Conservation (phyloP, 2,329 filamentous ascomycete genomes). For the Lachnellula subtilissima region DNA sequence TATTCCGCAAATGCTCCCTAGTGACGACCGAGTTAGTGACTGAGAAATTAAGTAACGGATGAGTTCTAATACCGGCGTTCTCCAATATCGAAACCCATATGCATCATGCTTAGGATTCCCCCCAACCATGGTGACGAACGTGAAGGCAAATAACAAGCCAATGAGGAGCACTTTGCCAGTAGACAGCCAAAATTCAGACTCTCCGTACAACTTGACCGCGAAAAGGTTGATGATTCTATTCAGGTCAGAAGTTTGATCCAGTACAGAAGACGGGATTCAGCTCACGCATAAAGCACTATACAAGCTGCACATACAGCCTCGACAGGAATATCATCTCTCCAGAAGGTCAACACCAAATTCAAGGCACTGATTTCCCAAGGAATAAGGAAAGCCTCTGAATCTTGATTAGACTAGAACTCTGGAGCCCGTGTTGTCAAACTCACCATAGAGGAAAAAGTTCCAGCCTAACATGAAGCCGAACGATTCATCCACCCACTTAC, state of each 20-base stretch:
- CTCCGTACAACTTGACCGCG: constrained; percentile 61
- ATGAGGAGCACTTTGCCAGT: constrained; percentile 42
- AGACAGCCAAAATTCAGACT: constrained; percentile 67
- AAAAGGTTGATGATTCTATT: constrained; percentile 55
- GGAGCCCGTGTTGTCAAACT: neutral
- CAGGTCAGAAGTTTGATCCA: constrained; percentile 13
- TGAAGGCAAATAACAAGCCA: constrained; percentile 47
- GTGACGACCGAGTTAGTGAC: constrained; percentile 28
- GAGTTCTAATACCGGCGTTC: constrained; percentile 35
- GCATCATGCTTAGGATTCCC: constrained; percentile 66
- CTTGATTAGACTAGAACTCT: neutral
- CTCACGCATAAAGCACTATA: constrained; percentile 46
- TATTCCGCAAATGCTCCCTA: constrained; percentile 61
- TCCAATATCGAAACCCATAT: constrained; percentile 69
- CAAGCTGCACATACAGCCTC: constrained; percentile 35
- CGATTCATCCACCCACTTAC: constrained; percentile 49
- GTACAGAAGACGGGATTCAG: neutral
- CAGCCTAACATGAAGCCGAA: constrained; percentile 50
- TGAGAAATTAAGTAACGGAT: neutral
- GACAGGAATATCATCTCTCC: constrained; percentile 37
- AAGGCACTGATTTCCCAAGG: constrained; percentile 37
- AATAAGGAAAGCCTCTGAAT: constrained; percentile 20
- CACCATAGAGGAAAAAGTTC: constrained; percentile 59
- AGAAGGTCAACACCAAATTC: constrained; percentile 40
- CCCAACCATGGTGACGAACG: constrained; percentile 68